Evolutionary conservation across 371 early-diverging fungal species (phyloP).

Genomic region (Rhizopus stolonifer): DNA sequence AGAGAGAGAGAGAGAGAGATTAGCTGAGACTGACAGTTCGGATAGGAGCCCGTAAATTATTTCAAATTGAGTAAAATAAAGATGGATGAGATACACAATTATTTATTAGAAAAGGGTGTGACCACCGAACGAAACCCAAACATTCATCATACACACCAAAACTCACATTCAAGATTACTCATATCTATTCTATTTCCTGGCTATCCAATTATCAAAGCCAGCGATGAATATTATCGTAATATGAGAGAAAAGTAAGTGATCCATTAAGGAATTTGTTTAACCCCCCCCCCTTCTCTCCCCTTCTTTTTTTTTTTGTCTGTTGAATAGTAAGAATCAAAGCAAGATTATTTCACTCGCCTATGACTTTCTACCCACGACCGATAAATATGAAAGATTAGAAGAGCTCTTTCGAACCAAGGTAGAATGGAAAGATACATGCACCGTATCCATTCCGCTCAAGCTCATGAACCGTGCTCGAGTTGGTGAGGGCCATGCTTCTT

Average conservation of each 20-base stretch:
- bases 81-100: conserved; percentile 22
- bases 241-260: conserved; percentile 22
- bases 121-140: conserved; percentile 21
- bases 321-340: conserved; percentile 14
- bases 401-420: conserved; percentile 25
- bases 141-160: conserved; percentile 16
- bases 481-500: conserved; percentile 23
- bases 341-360: conserved; percentile 29
- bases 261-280: neutral
- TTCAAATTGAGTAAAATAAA: conserved; percentile 24
- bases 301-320: neutral
- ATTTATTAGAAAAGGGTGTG: conserved; percentile 19
- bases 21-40: neutral
- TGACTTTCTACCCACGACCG: conserved; percentile 33
- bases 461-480: conserved; percentile 13
- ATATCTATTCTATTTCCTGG: conserved; percentile 34
- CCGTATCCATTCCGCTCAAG: conserved; percentile 20
- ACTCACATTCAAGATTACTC: conserved; percentile 25
- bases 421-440: conserved; percentile 6
- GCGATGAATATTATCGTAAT: conserved; percentile 22
- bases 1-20: neutral
- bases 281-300: too few relatives aligned
- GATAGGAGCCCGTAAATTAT: conserved; percentile 25
- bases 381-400: conserved; percentile 34
- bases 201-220: conserved; percentile 29